These are phyloP conservation scores for Dothistroma pini DNA, from an alignment of 2,329 filamentous ascomycete species.

Conservation along the genomic window DNA sequence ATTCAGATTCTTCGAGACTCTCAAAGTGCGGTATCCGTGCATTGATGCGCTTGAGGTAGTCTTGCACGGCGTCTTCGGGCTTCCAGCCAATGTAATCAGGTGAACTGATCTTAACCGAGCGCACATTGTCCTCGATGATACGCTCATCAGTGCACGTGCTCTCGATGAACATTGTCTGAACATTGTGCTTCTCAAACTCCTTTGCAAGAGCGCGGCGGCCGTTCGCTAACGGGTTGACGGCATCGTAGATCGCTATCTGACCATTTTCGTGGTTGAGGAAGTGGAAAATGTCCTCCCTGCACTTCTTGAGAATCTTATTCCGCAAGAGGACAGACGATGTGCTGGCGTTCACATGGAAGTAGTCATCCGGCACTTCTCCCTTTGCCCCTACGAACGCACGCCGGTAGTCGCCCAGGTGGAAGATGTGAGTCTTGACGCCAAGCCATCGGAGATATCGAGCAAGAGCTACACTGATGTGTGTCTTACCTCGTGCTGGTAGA, in stretches of 20 bases:
- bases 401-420: conserved; percentile 94
- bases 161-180: conserved; percentile 94
- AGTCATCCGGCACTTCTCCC: conserved; percentile 87
- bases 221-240: conserved; percentile 84
- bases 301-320: conserved; percentile 97
- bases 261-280: conserved; percentile 97
- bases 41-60: conserved; percentile 86
- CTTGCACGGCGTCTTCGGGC: conserved; percentile 83
- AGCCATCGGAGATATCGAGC: conserved; percentile 95
- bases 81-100: conserved; percentile 95
- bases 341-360: conserved; percentile 94
- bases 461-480: conserved; percentile 94
- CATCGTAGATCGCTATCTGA: conserved; percentile 97
- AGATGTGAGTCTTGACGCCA: conserved; percentile 96
- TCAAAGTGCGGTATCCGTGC: conserved; percentile 94
- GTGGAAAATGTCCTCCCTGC: conserved; percentile 91
- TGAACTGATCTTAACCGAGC: conserved; percentile 95
- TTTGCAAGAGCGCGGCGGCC: conserved; percentile 83
- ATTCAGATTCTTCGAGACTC: conserved; percentile 88
- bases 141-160: conserved; percentile 90
- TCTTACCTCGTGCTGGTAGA: conserved; percentile 91
- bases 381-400: conserved; percentile 82
- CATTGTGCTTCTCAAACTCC: conserved; percentile 96
- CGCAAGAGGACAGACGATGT: conserved; percentile 87
- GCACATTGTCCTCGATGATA: conserved; percentile 93